Conservation (phyloP, 495 filamentous ascomycete species). For the Xylaria curta region DNA sequence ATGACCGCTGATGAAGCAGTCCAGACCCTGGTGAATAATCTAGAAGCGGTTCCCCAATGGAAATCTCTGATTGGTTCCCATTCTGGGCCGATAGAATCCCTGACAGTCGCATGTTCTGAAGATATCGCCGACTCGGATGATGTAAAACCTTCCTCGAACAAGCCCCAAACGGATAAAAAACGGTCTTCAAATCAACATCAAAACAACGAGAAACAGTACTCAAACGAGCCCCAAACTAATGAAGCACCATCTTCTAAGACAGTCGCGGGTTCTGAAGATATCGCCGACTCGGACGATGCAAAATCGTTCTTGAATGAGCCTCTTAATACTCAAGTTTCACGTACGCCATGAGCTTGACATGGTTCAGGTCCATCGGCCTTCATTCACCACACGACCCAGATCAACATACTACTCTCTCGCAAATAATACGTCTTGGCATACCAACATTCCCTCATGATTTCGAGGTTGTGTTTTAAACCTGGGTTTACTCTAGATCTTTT, state of each 20-base stretch:
- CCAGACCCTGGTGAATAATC: background rate
- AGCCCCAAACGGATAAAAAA: no score
- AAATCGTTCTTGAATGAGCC: background rate
- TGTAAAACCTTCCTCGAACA: background rate
- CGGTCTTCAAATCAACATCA: no score
- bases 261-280: background rate
- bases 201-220: background rate
- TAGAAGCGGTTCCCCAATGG: background rate
- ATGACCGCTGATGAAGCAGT: background rate
- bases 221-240: no score
- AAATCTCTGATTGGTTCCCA: background rate
- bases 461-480: background rate
- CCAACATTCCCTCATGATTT: background rate
- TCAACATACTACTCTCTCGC: background rate
- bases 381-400: background rate
- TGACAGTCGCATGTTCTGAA: background rate
- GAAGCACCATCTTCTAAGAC: background rate
- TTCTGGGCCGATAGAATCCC: background rate
- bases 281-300: background rate
- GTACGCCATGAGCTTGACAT: background rate
- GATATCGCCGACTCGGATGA: background rate
- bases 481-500: background rate
- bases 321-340: background rate
- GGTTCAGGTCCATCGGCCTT: background rate
- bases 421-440: background rate